Base-by-base conservation (phyloP, 2,329 filamentous ascomycete species). In the Sporothrix phasma region DNA sequence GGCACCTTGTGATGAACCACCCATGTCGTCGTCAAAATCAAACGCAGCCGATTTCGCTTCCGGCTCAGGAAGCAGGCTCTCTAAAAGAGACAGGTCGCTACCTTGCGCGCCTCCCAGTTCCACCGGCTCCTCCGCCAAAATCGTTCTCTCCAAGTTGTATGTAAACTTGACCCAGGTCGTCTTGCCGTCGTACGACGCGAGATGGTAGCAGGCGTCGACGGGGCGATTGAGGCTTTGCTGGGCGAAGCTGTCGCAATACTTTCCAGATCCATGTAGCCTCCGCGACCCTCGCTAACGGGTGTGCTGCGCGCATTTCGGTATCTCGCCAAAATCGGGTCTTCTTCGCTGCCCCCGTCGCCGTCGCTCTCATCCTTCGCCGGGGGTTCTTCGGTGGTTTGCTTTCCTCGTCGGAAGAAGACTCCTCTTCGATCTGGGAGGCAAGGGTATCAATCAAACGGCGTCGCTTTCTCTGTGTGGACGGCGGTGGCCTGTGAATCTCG, bases 1-100 rank as follows among this genome's bases (percentile, higher is more conserved):
- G 31, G 81, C 80, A 19, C 79, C 78, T 53, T 77, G 79, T 22
- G 76, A 75, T 13, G 75, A 69, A 17, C 77, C 76, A 24, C 77
- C 75, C 1, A 78, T 76, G 15, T 80, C 79, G 6, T 80, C 78
- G n/a, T 76, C 75, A 61, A 78, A 72, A 0, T 75, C 72, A 51
- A 74, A 73, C 2, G 68, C 69, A 49, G 64, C 72, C 58, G 64
- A 31, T 65, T 66, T 64, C 15, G 58, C 24, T 43, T 69, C 66
- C 3, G 69, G 67, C 8, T 70, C 67, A 1, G 70, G 71, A 8
- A 72, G 61, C 7, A 72, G 63, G 19, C 69, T 68, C 34, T 71
- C 66, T 10, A 70, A 65, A 29, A 71, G 61, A 3, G 68, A 68
- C 15, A 71, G 61, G 11, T 69, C 69, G 29, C 66, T 72, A 49